Evolutionary conservation across 768 basidiomycete species (phyloP).

Genomic region (Auricularia sp.): DNA sequence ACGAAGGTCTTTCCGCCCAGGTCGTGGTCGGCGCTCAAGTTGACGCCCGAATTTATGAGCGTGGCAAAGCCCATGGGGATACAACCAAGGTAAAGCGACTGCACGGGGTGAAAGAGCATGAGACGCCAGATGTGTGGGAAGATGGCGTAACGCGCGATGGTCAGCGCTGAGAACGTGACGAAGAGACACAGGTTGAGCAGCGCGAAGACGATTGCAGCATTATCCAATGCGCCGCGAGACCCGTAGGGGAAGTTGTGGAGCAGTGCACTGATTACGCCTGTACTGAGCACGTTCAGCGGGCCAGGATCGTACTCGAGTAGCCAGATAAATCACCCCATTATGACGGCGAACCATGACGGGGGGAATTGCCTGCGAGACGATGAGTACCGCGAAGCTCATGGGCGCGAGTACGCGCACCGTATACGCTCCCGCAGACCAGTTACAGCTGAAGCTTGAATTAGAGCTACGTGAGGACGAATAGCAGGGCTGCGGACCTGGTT

Average conservation of each 20-base stretch:
- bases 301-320: background rate
- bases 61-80: constrained; percentile 56
- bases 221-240: constrained; percentile 5
- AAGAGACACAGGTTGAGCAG: constrained; percentile 41
- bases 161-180: constrained; percentile 35
- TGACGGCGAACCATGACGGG: constrained; percentile 11
- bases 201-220: constrained; percentile 2
- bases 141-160: constrained; percentile 40
- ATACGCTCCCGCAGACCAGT: background rate
- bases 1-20: constrained; percentile 46
- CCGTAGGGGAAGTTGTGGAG: constrained; percentile 8
- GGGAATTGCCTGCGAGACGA: constrained; percentile 2
- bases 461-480: background rate
- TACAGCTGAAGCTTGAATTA: background rate
- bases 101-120: constrained; percentile 40
- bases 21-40: constrained; percentile 32
- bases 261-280: constrained; percentile 7
- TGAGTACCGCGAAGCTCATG: background rate
- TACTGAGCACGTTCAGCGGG: background rate
- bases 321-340: constrained; percentile 4
- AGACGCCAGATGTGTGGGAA: constrained; percentile 43
- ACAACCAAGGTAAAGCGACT: constrained; percentile 39
- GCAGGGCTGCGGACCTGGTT: background rate
- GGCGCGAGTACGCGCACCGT: background rate
- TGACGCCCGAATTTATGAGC: constrained; percentile 41